Base-by-base conservation (phyloP, 495 filamentous ascomycete genomes). In the Podospora comata region DNA sequence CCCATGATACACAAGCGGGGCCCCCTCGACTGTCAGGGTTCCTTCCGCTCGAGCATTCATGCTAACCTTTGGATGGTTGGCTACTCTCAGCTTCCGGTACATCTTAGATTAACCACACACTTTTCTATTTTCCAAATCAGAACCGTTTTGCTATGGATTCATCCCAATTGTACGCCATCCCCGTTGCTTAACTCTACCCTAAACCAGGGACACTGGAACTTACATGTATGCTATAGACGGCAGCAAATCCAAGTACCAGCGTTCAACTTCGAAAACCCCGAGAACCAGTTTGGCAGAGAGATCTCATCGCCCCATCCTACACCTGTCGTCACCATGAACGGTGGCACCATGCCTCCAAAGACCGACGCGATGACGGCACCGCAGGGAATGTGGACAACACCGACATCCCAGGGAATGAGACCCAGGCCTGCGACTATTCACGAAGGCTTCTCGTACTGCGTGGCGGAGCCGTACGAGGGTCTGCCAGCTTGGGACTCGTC, bases 381-480 rank as follows among this genome's bases (percentile, higher is more conserved):
- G 15, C 73, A 79, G 23, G 79, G 76, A 26, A 71, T 80, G 30
- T 84, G 82, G 82, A 78, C 79, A n/a, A 79, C 79, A 60, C 78
- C 80, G 19, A 73, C 78, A 18, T 73, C 80, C 27, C 80, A 84
- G 62, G 73, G 76, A 70, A 70, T 80, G 66, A 78, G 79, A 59
- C 82, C 84, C 34, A 78, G 85, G 30, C 83, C 85, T 53, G 83
- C 84, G 53, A 86, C 85, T 55, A 87, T 87, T 67, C 84, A 86
- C 65, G 85, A 87, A 75, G 83, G 81, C 54, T 88, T 88, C 71
- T 82, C 83, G 55, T 88, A 84, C 67, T 85, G 84, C 69, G 77
- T 87, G 63, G 79, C 81, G 26, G 84, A 83, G 54, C 80, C 82
- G 19, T 86, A 80, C 57, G 76, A 79, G 28, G 75, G 80, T 0